These are phyloP conservation scores for Ogataea wickerhamii DNA, from an alignment of 805 yeast genomes.

Conservation along the genomic window DNA sequence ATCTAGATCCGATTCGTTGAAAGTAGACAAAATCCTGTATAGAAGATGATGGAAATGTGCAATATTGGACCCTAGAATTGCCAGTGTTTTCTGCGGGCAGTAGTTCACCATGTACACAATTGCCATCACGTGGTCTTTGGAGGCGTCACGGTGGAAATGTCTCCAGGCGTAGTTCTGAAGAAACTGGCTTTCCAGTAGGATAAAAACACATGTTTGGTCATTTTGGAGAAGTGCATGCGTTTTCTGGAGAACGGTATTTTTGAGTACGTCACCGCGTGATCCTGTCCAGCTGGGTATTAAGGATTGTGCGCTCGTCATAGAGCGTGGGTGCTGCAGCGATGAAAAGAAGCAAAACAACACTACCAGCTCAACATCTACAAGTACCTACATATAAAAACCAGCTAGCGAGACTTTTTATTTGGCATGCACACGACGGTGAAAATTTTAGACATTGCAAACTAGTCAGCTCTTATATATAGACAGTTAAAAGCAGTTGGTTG, in stretches of 20 bases:
- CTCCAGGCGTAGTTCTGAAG: constrained; percentile 39
- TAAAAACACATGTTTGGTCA: not conserved
- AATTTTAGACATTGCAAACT: no score
- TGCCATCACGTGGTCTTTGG: constrained; percentile 39
- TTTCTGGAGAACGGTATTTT: not conserved
- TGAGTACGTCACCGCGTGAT: not conserved
- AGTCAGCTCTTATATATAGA: no score
- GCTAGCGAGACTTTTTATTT: no score
- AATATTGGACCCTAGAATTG: not conserved
- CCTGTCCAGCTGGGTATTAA: constrained; percentile 1
- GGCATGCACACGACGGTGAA: no score
- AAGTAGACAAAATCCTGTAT: constrained; percentile 27
- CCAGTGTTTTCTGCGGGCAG: constrained; percentile 21
- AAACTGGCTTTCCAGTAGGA: constrained; percentile 18
- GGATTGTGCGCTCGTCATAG: no score
- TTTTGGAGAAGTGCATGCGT: not conserved
- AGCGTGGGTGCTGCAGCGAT: no score
- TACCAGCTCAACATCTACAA: no score
- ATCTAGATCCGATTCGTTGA: constrained; percentile 8
- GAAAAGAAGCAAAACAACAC: no score
- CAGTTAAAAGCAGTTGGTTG: no score
- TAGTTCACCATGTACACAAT: constrained; percentile 26
- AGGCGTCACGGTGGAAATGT: constrained; percentile 36
- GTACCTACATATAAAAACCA: no score
- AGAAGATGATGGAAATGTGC: not conserved